Percentiles rank a stretch among this genome's conserved stretches.
phyloP scores from a whole-genome alignment of 805 yeast species.

The Candida incommunis region DNA sequence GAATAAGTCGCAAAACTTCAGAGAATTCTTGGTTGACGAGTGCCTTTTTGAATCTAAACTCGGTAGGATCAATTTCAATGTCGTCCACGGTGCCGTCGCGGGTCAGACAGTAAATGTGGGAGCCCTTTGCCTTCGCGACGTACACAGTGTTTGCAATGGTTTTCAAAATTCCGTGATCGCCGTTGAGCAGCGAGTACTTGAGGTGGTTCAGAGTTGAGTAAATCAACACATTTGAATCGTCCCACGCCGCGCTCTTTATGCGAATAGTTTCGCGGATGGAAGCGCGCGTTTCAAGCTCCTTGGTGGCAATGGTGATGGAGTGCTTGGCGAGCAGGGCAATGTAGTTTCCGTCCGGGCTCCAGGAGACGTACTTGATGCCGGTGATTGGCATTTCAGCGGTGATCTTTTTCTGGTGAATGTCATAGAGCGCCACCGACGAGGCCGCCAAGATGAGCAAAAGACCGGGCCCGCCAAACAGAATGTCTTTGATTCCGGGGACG shows the following conservation, averaged over 20 bases:
- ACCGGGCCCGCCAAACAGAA: conserved; percentile 63
- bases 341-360: conserved; percentile 82
- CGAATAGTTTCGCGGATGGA: conserved; percentile 93
- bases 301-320: conserved; percentile 76
- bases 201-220: conserved; percentile 93
- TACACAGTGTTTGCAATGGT: conserved; percentile 84
- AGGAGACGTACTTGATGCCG: conserved; percentile 74
- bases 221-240: conserved; percentile 78
- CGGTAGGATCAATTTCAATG: conserved; percentile 82
- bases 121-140: conserved; percentile 56
- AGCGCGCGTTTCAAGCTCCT: conserved; percentile 60
- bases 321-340: conserved; percentile 86
- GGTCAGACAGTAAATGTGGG: conserved; percentile 63
- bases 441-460: conserved; percentile 61
- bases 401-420: conserved; percentile 82
- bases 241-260: conserved; percentile 96
- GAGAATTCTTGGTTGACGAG: conserved; percentile 77
- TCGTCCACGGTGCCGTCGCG: conserved; percentile 77
- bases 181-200: conserved; percentile 83
- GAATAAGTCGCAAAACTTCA: conserved; percentile 83
- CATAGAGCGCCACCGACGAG: conserved; percentile 64
- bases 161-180: conserved; percentile 89
- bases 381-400: conserved; percentile 53
- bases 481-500: conserved; percentile 45
- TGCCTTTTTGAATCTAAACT: conserved; percentile 90